Evolutionary conservation across 495 filamentous ascomycete species (phyloP).

Genomic region (Neurospora sp.): DNA sequence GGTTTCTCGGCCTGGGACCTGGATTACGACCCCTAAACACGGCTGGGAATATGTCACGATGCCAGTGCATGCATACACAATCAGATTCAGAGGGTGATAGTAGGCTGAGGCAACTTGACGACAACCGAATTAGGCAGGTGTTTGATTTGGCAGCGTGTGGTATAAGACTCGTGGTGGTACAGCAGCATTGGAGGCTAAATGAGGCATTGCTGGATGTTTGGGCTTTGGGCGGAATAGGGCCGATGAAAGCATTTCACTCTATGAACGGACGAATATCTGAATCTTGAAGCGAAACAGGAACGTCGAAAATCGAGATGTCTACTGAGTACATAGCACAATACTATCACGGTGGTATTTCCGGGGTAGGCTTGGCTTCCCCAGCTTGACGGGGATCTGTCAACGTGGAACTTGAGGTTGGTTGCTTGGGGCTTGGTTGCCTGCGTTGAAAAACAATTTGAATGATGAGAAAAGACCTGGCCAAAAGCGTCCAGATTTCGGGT

Average conservation of each 20-base stretch:
- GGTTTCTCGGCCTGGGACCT: too few species aligned
- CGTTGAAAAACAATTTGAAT: background rate
- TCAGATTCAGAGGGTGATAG: background rate
- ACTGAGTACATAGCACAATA: background rate
- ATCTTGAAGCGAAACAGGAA: background rate
- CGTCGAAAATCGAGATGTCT: background rate
- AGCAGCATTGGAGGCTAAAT: background rate
- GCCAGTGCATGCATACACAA: background rate
- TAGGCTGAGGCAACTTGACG: background rate
- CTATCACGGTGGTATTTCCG: background rate
- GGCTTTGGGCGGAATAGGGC: background rate
- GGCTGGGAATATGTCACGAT: background rate
- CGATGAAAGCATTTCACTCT: background rate
- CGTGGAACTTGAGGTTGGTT: background rate
- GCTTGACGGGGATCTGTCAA: background rate
- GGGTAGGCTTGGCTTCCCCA: background rate
- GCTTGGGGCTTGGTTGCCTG: background rate
- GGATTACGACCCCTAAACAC: background rate
- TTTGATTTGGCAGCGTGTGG: background rate
- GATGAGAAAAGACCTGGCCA: background rate
- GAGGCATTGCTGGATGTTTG: background rate
- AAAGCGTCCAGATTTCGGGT: background rate
- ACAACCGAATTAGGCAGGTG: background rate
- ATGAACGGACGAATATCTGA: background rate
- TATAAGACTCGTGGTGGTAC: background rate